phyloP scores from a whole-genome alignment of 202 grass and related monocot genomes.

The Cymbopogon flexuosus region DNA sequence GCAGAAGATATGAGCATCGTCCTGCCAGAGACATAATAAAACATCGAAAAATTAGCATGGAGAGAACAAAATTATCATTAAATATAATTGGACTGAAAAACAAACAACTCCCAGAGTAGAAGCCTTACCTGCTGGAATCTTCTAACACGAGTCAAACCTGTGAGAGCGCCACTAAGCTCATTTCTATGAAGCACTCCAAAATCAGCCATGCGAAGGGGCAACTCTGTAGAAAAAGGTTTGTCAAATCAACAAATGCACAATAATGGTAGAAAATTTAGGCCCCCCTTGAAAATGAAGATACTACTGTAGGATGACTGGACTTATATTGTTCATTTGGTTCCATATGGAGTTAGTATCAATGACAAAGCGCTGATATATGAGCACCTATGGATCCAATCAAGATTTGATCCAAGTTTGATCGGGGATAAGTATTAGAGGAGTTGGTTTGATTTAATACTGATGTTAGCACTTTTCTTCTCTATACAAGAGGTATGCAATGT shows the following conservation, averaged over 20 bases:
- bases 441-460: not conserved
- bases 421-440: not conserved
- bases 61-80: slow-evolving; percentile 16
- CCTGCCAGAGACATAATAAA: slow-evolving; percentile 45
- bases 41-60: slow-evolving; percentile 5
- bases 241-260: not conserved
- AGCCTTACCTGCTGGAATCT: slow-evolving; percentile 92
- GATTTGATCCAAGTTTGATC: not conserved
- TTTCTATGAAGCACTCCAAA: slow-evolving; percentile 98
- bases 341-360: not conserved
- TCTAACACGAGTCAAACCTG: slow-evolving; percentile 96
- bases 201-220: slow-evolving; percentile 93
- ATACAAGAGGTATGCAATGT: not conserved
- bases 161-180: slow-evolving; percentile 94
- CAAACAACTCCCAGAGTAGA: not conserved
- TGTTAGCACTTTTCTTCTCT: not conserved
- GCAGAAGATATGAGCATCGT: slow-evolving; percentile 99
- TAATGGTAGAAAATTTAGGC: not conserved
- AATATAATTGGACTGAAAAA: not conserved
- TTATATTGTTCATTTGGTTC: not conserved
- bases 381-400: not conserved
- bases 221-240: slow-evolving; percentile 53
- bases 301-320: not conserved
- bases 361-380: not conserved
- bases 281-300: not conserved